phyloP scores from a whole-genome alignment of 2,329 filamentous ascomycete genomes.

The Cercospora zeae-maydis region DNA sequence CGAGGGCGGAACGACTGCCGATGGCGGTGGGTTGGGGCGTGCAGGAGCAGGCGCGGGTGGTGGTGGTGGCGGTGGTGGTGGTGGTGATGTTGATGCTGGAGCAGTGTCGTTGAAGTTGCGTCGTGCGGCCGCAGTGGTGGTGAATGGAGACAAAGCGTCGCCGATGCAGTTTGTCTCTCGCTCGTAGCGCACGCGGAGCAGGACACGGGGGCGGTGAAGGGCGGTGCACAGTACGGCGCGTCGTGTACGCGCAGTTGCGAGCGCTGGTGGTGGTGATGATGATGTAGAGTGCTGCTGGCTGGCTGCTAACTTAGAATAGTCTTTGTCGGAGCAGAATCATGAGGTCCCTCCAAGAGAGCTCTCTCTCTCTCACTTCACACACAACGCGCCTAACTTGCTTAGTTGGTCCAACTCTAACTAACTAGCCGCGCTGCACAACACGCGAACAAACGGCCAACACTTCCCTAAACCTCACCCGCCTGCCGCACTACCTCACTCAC shows the following conservation, averaged over 20 bases:
- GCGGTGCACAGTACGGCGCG: neutral
- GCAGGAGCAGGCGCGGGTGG: neutral
- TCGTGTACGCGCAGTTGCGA: neutral
- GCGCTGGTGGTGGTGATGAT: neutral
- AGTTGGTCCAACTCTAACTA: too few species aligned
- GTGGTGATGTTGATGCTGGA: neutral
- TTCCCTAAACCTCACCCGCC: neutral
- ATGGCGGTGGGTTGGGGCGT: neutral
- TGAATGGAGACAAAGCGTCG: neutral
- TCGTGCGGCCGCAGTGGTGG: neutral
- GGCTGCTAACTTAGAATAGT: neutral
- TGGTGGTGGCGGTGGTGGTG: neutral
- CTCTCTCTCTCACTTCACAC: too few species aligned
- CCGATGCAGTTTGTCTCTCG: neutral
- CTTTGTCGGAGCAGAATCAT: neutral
- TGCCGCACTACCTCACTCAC: neutral
- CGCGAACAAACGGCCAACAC: neutral
- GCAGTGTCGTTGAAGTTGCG: neutral
- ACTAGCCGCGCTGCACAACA: too few species aligned
- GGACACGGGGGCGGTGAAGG: neutral
- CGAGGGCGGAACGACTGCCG: neutral
- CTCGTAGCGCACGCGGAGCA: neutral
- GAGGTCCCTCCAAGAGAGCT: too few species aligned
- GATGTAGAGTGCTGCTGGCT: neutral
- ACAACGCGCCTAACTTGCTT: too few species aligned